Conservation (phyloP, 768 basidiomycete species). For the Holtermannia corniformis region DNA sequence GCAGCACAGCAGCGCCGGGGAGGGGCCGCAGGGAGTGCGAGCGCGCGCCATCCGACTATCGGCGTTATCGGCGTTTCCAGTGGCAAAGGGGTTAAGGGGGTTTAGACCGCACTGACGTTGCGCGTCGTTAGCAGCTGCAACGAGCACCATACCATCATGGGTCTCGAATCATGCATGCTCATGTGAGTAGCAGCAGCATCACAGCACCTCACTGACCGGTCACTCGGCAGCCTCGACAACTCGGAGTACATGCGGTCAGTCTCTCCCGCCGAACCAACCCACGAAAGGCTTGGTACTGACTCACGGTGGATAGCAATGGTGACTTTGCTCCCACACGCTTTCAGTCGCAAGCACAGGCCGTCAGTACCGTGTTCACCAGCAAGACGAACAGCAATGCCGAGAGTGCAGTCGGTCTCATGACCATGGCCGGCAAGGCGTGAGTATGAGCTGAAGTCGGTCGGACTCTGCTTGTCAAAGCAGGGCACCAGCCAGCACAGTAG, state of each 20-base stretch:
- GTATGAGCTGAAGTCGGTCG: constrained; percentile 19
- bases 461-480: too few relatives aligned
- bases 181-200: constrained; percentile 43
- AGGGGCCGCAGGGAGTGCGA: neutral
- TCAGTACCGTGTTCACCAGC: constrained; percentile 76
- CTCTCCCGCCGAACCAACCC: neutral
- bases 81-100: neutral
- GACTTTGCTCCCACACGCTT: constrained; percentile 50
- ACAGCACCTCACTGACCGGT: neutral
- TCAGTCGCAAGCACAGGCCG: constrained; percentile 83
- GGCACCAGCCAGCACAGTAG: neutral
- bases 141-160: constrained; percentile 53
- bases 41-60: neutral
- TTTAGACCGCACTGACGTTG: too few relatives aligned
- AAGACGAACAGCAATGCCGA: constrained; percentile 96
- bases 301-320: constrained; percentile 26
- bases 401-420: constrained; percentile 95
- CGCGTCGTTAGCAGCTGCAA: too few relatives aligned
- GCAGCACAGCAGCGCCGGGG: neutral
- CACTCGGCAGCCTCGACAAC: constrained; percentile 61
- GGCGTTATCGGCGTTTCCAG: neutral
- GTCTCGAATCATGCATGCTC: constrained; percentile 95
- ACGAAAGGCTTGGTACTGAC: constrained; percentile 60
- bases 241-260: constrained; percentile 77
- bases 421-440: constrained; percentile 93